A percentile compares a stretch with the other conserved stretches of the same genome.
These are phyloP conservation scores for Arabidopsis suecica DNA, from an alignment of 345 rosid genomes.

Conservation along the genomic window DNA sequence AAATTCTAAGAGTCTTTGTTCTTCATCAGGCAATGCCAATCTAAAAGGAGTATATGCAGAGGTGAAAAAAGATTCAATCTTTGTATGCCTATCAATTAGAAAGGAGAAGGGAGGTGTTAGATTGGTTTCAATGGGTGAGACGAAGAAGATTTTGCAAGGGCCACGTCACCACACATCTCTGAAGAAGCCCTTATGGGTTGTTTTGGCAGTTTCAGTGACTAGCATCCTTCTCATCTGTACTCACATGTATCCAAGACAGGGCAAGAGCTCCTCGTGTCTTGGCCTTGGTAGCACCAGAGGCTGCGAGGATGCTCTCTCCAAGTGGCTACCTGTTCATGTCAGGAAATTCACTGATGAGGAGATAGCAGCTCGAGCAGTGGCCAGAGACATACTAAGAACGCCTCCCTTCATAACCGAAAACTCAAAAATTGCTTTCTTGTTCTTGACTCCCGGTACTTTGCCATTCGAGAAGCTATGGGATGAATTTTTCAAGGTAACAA, in stretches of 20 bases:
- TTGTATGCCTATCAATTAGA: slow-evolving; percentile 47
- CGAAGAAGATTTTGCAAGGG: slow-evolving; percentile 59
- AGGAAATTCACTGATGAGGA: slow-evolving; percentile 84
- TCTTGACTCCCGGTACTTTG: slow-evolving; percentile 82
- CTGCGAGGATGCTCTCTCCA: slow-evolving; percentile 62
- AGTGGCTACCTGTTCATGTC: slow-evolving; percentile 93
- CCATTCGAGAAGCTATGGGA: slow-evolving; percentile 98
- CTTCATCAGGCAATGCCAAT: slow-evolving; percentile 29
- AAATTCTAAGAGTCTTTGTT: not conserved
- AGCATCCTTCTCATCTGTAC: slow-evolving; percentile 79
- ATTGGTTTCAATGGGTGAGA: slow-evolving; percentile 63
- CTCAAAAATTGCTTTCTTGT: slow-evolving; percentile 92
- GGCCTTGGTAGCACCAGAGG: slow-evolving; percentile 67
- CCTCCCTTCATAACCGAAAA: slow-evolving; percentile 58
- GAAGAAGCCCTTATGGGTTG: slow-evolving; percentile 88
- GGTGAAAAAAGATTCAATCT: slow-evolving; percentile 20
- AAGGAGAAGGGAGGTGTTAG: slow-evolving; percentile 55
- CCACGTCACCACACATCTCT: slow-evolving; percentile 67
- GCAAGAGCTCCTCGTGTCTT: slow-evolving; percentile 59
- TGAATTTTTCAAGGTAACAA: slow-evolving; percentile 70
- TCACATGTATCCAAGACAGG: slow-evolving; percentile 68
- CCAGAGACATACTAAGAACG: slow-evolving; percentile 66
- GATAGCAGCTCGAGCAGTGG: slow-evolving; percentile 70
- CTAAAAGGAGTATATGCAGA: slow-evolving; percentile 8
- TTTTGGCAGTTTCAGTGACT: slow-evolving; percentile 73